These are phyloP conservation scores for Arabidopsis thaliana DNA, from an alignment of 345 rosid genomes.

Conservation along the genomic window DNA sequence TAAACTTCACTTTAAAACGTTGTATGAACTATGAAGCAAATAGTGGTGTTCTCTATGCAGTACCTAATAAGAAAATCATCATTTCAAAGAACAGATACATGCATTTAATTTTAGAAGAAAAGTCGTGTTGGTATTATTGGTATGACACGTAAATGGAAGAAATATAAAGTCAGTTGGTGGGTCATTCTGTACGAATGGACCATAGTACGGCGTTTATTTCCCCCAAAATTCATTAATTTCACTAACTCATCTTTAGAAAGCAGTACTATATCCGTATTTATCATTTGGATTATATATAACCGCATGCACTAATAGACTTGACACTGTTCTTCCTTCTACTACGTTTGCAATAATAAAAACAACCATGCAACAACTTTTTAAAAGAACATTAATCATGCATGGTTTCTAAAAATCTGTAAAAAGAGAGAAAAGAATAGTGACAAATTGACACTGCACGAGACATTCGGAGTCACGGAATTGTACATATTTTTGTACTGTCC, in stretches of 20 bases:
- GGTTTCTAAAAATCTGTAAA: background rate
- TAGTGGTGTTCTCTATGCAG: no score
- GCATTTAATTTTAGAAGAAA: conserved; percentile 1
- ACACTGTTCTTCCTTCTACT: no score
- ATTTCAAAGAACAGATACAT: background rate
- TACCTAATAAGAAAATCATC: no score
- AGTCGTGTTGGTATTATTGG: conserved; percentile 3
- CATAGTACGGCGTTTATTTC: conserved; percentile 11
- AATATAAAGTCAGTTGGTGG: conserved; percentile 12
- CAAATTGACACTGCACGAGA: background rate
- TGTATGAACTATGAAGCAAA: no score
- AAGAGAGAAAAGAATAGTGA: background rate
- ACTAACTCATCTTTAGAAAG: background rate
- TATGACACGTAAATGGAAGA: conserved; percentile 12
- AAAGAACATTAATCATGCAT: background rate
- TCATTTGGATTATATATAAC: background rate
- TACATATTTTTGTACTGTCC: background rate
- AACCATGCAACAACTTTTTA: no score
- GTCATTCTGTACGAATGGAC: conserved; percentile 24
- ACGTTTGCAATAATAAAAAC: background rate
- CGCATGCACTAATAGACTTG: background rate
- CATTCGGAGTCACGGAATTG: conserved; percentile 4
- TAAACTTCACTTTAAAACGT: no score
- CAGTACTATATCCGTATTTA: background rate
- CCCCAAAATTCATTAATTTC: background rate